phyloP scores from a whole-genome alignment of 2,329 filamentous ascomycete genomes.

The Fusarium drepaniforme region DNA sequence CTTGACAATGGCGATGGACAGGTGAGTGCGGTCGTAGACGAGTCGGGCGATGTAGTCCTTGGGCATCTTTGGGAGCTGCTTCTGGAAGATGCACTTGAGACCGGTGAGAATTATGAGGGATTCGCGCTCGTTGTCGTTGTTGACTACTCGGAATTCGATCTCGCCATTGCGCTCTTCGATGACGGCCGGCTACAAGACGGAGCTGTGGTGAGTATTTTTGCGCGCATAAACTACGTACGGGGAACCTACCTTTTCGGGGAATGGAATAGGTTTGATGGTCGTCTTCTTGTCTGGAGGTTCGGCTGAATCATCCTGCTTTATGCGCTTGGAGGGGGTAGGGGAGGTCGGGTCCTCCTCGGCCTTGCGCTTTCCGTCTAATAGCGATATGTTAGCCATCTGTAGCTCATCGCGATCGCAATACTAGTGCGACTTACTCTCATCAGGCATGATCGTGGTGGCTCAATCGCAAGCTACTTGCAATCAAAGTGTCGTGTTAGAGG shows the following conservation, averaged over 20 bases:
- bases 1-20: conserved; percentile 98
- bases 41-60: conserved; percentile 98
- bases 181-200: conserved; percentile 77
- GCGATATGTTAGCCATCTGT: conserved; percentile 4
- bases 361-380: conserved; percentile 76
- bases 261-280: conserved; percentile 77
- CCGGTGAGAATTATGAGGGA: conserved; percentile 95
- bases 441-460: conserved; percentile 35
- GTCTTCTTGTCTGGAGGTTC: conserved; percentile 59
- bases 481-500: conserved; percentile 15
- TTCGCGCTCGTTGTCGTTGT: conserved; percentile 91
- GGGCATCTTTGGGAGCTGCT: conserved; percentile 98
- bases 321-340: conserved; percentile 72
- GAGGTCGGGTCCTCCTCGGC: conserved; percentile 75
- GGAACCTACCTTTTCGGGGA: conserved; percentile 83
- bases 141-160: conserved; percentile 97
- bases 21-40: conserved; percentile 95
- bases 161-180: conserved; percentile 93
- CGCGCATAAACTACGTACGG: rapidly evolving
- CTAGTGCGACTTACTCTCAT: conserved; percentile 35
- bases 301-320: conserved; percentile 62
- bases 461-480: conserved; percentile 5
- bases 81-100: conserved; percentile 97
- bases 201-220: conserved; percentile 8
- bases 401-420: neutral